A percentile compares a stretch with the other conserved stretches of the same genome.
phyloP scores from a whole-genome alignment of 106 monocot species.

The Ottelia alismoides region DNA sequence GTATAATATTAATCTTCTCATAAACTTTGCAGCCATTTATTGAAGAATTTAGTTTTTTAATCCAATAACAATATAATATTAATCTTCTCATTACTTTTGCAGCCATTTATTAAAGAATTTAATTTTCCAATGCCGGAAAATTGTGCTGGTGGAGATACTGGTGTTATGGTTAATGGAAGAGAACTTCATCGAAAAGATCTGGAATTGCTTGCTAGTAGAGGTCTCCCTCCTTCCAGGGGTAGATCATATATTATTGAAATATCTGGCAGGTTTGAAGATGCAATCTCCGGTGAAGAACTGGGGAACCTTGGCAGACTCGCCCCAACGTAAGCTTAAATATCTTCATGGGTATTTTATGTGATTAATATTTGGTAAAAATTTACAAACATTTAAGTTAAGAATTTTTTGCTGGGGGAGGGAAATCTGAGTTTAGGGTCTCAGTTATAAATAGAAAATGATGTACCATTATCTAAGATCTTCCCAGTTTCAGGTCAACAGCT shows the following conservation, averaged over 20 bases:
- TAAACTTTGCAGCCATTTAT: not conserved
- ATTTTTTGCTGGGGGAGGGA: too few species aligned
- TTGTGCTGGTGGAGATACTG: conserved; percentile 71
- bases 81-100: conserved; percentile 15
- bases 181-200: conserved; percentile 79
- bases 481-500: too few species aligned
- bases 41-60: too few species aligned
- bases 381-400: too few species aligned
- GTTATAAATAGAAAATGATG: too few species aligned
- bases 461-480: too few species aligned
- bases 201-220: conserved; percentile 55
- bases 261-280: conserved; percentile 72
- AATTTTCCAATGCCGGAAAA: conserved; percentile 72
- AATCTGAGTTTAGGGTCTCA: too few species aligned
- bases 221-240: conserved; percentile 34
- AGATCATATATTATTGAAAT: conserved; percentile 59
- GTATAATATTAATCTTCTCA: too few species aligned
- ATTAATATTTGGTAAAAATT: too few species aligned
- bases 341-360: too few species aligned
- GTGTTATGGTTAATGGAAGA: conserved; percentile 74
- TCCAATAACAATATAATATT: too few species aligned
- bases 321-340: conserved; percentile 68
- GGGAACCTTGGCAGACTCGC: conserved; percentile 83
- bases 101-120: conserved; percentile 89
- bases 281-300: conserved; percentile 64